Evolutionary conservation across 163 green algal genomes (phyloP), one percentile per base, ranked within the genome.

Genomic region (Scenedesmus sp.): DNA sequence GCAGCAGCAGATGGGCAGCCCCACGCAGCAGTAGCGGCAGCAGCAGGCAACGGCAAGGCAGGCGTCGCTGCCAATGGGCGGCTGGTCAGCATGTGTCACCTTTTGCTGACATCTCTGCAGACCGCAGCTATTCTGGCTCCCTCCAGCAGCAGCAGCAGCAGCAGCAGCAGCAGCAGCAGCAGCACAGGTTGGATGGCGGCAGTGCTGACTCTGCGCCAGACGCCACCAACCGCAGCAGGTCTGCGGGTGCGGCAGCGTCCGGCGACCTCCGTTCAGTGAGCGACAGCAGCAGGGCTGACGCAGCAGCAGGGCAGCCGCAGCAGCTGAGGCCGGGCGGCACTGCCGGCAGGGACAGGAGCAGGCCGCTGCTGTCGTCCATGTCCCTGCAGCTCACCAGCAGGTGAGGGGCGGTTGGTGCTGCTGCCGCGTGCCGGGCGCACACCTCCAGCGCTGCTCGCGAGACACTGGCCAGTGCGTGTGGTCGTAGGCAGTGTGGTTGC

Each of bases 321-420:
- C 59, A 61, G 82, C 49, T 40, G 35, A 35, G 49, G 72, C 72
- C 35, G 9, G 35, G 72, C 15, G 79, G 73, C 73, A 33, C 73
- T 46, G 73, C 37, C 15, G 73, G 37, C 43, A 59, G 79, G 30
- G 79, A 40, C 22, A 40, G 26, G 79, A 65, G 15, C 42, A 76
- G 44, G 26, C 85, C 85, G 59, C 16, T 89, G 85, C 85, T 89
- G 68, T 83, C 65, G 2, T 84, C 68, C 0, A 89, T 89, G 85
- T 89, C 85, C 16, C 30, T 89, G 26, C 30, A 72, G 44, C 43
- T 89, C 2, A 33, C 30, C 13, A 40, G 83, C 35, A 37, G 83
- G 83, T 76, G 30, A 16, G 65, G 65, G 3, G 59, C 59, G 33
- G 59, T 22, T 30, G 3, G 20, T 24, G 22, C 59, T 35, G 59